Evolutionary conservation across 2,329 filamentous ascomycete species (phyloP), one percentile per base, ranked within the genome.

Genomic region (Colletotrichum sp.): DNA sequence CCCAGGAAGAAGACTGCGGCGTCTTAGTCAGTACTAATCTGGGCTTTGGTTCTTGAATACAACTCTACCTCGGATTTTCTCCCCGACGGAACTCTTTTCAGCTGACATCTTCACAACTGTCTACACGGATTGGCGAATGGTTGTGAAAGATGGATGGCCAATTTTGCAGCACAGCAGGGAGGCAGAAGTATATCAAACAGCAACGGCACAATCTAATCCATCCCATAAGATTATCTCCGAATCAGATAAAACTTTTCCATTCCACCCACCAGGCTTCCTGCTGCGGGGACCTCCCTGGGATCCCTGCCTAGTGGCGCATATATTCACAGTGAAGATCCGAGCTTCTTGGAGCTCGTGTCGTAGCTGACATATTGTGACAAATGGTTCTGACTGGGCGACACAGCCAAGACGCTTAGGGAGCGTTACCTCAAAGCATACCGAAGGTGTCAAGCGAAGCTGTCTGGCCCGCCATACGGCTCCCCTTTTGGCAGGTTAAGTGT

Each of bases 1-100:
- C 74, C 74, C 4, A 76, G 74, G 74, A 76, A 76, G 66, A 75
- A 76, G 29, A 43, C 74, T 76, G 8, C n/a, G 27, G 16, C 43
- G 24, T 1, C 63, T 3, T 29, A 15, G 47, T 70, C 55, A 70
- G 69, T 38, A 21, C 6, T 8, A 24, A 15, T 15, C 0, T 6
- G n/a, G 3, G 16, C 13, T n/a, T 58, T 29, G 51, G 12, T 27
- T 21, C 15, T 51, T 51, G n/a, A 13, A 8, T n/a, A 4, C 8
- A 29, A 47, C 24, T 27, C 8, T 62, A 73, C 71, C 68, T 47
- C 64, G 70, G 34, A 71, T 34, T 21, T 63, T 71, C 27, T 62
- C 47, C 24, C 68, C 68, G 18, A 54, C 43, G 5, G 61, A 71
- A 24, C 33, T n/a, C 8, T 51, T 31, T 3, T 51, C 55, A 15